Evolutionary conservation across 169 alveolate genomes (phyloP).

Genomic region (Plasmodium fragile): DNA sequence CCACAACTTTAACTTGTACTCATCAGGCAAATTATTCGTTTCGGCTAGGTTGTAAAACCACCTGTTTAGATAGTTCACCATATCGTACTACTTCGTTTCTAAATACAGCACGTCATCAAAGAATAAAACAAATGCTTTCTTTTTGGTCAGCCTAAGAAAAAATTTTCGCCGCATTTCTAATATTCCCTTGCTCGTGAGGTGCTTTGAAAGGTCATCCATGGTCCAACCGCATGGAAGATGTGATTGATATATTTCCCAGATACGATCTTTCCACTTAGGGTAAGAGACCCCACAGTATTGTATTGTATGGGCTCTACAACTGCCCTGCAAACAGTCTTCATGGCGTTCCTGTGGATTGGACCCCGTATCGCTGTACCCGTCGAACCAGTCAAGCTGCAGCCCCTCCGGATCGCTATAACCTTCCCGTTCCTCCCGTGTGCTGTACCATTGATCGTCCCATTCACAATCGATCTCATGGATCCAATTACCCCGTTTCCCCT

Average conservation of each 20-base stretch:
- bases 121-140: neutral
- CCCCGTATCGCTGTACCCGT: too few relatives aligned
- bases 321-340: neutral
- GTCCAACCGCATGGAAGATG: neutral
- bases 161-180: neutral
- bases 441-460: too few relatives aligned
- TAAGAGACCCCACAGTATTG: neutral
- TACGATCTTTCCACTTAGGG: neutral
- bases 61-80: neutral
- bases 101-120: neutral
- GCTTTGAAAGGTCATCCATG: neutral
- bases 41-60: neutral
- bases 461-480: too few relatives aligned
- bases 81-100: neutral
- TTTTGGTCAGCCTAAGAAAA: neutral
- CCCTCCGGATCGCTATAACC: too few relatives aligned
- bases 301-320: neutral
- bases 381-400: too few relatives aligned
- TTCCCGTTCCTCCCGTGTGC: too few relatives aligned
- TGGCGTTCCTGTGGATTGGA: neutral
- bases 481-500: too few relatives aligned
- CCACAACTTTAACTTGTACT: neutral
- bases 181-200: neutral
- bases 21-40: neutral
- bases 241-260: neutral